Percentiles rank a stretch among this genome's conserved stretches.
These are phyloP conservation scores for Nothophoma quercina DNA, from an alignment of 2,329 filamentous ascomycete genomes.

Conservation along the genomic window DNA sequence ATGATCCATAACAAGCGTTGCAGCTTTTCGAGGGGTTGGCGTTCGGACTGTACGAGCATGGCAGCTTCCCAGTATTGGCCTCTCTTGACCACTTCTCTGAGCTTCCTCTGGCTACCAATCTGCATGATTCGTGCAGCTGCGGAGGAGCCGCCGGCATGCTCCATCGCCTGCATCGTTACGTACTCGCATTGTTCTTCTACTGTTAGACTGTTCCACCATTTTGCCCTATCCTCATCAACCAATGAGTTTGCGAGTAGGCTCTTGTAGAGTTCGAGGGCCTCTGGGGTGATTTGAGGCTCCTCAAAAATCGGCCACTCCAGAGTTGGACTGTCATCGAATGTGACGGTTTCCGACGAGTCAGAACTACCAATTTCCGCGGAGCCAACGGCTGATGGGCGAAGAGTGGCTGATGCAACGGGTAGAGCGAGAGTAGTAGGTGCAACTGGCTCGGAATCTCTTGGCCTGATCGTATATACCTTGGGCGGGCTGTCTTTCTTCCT, in stretches of 20 bases:
- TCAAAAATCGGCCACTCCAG: background rate
- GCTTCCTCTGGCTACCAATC: constrained; percentile 18
- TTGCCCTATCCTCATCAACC: constrained; percentile 1
- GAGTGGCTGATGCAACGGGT: background rate
- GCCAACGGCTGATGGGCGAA: background rate
- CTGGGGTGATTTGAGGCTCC: background rate
- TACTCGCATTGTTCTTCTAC: constrained; percentile 8
- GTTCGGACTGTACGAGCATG: constrained; percentile 20
- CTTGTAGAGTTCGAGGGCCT: constrained; percentile 7
- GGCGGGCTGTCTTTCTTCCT: constrained; percentile 26
- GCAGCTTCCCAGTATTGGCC: constrained; percentile 22
- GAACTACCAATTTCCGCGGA: background rate
- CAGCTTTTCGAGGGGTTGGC: constrained; percentile 27
- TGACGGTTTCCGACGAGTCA: background rate
- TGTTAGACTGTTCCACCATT: constrained; percentile 12
- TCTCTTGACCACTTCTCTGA: constrained; percentile 26
- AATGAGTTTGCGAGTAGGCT: background rate
- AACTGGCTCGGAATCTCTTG: background rate
- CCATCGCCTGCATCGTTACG: background rate
- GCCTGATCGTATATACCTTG: constrained; percentile 17
- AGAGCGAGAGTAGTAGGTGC: background rate
- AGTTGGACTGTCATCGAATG: background rate
- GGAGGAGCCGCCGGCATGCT: background rate
- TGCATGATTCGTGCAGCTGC: constrained; percentile 18
- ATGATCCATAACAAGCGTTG: constrained; percentile 26